These are phyloP conservation scores for Coleophoma crateriformis DNA, from an alignment of 2,329 filamentous ascomycete species.

Conservation along the genomic window DNA sequence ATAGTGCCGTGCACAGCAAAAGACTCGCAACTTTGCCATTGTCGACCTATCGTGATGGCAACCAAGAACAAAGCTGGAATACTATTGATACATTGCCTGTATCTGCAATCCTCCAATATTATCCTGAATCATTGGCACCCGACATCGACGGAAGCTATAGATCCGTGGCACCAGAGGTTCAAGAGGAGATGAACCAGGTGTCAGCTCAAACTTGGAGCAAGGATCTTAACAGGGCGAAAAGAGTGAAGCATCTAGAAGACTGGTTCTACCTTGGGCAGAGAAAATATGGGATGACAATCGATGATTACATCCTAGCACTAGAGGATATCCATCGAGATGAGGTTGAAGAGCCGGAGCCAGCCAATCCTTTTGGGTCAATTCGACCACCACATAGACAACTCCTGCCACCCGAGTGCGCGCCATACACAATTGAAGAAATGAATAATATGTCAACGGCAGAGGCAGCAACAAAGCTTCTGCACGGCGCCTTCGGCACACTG, in stretches of 20 bases:
- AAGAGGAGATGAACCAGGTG: slow-evolving; percentile 7
- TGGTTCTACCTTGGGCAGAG: slow-evolving; percentile 23
- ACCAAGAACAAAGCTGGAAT: not conserved
- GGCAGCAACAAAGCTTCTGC: slow-evolving; percentile 17
- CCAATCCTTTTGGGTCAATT: not conserved
- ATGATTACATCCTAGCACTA: slow-evolving; percentile 17
- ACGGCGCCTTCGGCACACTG: slow-evolving; percentile 19
- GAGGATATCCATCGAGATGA: slow-evolving; percentile 1
- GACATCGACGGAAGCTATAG: slow-evolving; percentile 15
- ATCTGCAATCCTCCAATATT: slow-evolving; percentile 18
- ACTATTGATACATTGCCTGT: slow-evolving; percentile 21
- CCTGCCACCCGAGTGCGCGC: slow-evolving; percentile 4
- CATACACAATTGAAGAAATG: slow-evolving; percentile 16
- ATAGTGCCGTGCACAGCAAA: not conserved
- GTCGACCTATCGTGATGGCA: not conserved
- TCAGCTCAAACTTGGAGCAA: slow-evolving; percentile 1
- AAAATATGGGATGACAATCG: slow-evolving; percentile 17
- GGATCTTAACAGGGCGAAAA: slow-evolving; percentile 3
- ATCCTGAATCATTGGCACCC: slow-evolving; percentile 19
- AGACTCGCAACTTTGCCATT: not conserved
- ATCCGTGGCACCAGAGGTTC: slow-evolving; percentile 10
- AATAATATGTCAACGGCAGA: slow-evolving; percentile 15
- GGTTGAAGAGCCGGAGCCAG: slow-evolving; percentile 14
- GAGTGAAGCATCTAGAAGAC: slow-evolving; percentile 14
- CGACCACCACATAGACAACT: not conserved